Conservation (phyloP, 305 asterid genomes). For the Fraxinus paxiana region DNA sequence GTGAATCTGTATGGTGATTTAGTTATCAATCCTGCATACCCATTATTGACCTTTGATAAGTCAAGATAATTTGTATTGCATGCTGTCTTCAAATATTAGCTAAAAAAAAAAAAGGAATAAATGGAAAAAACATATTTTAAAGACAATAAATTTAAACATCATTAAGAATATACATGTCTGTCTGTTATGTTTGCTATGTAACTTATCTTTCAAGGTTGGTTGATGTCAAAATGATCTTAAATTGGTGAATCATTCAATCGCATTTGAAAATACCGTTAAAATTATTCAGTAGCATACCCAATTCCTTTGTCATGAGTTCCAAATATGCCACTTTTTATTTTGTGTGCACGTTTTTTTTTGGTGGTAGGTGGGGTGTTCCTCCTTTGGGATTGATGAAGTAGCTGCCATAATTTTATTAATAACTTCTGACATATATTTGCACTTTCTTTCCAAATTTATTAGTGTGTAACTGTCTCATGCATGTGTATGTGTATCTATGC, state of each 20-base stretch:
- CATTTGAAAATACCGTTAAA: neutral
- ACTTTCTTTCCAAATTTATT: constrained; percentile 5
- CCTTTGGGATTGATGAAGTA: neutral
- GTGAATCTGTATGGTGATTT: constrained; percentile 8
- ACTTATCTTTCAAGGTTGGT: neutral
- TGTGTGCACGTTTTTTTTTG: neutral
- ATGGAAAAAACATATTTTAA: neutral
- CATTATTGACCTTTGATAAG: constrained; percentile 15
- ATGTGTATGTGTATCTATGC: neutral
- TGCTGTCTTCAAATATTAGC: neutral
- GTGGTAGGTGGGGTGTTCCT: neutral
- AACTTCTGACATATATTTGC: neutral
- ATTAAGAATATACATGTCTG: neutral
- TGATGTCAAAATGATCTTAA: neutral
- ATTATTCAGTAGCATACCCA: neutral
- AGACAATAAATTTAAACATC: neutral
- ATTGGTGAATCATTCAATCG: neutral
- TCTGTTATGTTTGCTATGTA: neutral
- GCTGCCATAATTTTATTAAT: neutral
- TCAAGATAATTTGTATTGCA: constrained; percentile 9
- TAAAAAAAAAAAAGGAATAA: neutral
- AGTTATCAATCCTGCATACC: constrained; percentile 10
- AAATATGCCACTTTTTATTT: neutral
- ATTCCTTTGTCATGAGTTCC: neutral
- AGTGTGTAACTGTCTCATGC: neutral